phyloP scores from a whole-genome alignment of 2,329 filamentous ascomycete genomes.

The Cytospora piceae region DNA sequence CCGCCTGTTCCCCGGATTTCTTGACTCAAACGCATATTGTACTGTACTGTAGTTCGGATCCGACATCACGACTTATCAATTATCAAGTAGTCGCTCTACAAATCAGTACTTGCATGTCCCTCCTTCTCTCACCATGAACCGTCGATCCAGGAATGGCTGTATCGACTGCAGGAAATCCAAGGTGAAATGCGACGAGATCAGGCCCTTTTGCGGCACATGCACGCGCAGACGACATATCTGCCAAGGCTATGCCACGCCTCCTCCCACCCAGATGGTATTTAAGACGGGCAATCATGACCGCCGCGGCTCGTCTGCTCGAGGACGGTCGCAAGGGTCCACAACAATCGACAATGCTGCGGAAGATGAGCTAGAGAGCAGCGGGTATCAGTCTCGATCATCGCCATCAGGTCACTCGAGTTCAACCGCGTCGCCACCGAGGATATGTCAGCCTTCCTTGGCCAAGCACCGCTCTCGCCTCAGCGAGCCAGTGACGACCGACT shows the following conservation, averaged over 20 bases:
- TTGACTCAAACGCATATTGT: neutral
- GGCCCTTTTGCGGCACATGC: constrained; percentile 40
- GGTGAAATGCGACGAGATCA: constrained; percentile 26
- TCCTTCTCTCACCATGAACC: constrained; percentile 15
- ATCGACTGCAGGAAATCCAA: constrained; percentile 21
- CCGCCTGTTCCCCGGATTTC: neutral
- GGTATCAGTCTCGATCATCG: neutral
- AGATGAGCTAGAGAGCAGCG: neutral
- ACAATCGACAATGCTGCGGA: neutral
- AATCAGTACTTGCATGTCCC: neutral
- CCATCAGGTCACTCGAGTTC: neutral
- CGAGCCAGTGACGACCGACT: constrained; percentile 2
- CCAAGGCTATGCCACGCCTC: constrained; percentile 36
- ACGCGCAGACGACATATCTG: constrained; percentile 37
- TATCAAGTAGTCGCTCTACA: neutral
- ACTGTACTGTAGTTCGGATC: neutral
- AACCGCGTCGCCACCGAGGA: neutral
- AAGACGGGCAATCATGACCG: constrained; percentile 8
- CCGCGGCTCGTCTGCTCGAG: neutral
- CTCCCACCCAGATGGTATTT: neutral
- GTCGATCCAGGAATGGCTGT: constrained; percentile 22
- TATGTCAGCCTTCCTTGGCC: neutral
- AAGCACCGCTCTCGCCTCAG: neutral
- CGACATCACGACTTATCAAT: neutral
- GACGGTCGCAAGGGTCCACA: neutral